Percentiles rank a stretch among this genome's conserved stretches.
Conservation (phyloP, 2,329 filamentous ascomycete species). For the Colletotrichum liriopes region DNA sequence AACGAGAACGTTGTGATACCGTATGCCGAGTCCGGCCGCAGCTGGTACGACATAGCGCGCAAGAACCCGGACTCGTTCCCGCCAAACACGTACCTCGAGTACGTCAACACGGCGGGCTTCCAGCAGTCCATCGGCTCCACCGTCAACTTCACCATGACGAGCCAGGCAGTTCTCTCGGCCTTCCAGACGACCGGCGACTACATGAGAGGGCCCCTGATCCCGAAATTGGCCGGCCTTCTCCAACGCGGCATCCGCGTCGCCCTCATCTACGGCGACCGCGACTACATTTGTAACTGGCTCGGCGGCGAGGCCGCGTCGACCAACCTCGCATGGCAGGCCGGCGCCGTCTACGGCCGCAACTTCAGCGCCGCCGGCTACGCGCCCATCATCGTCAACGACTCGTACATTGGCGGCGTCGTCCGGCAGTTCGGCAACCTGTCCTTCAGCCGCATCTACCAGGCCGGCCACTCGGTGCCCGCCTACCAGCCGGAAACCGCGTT, state of each 20-base stretch:
- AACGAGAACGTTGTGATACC: constrained; percentile 69
- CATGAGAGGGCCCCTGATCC: constrained; percentile 73
- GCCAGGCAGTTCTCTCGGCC: constrained; percentile 60
- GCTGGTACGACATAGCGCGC: constrained; percentile 75
- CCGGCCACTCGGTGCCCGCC: constrained; percentile 74
- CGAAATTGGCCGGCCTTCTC: constrained; percentile 73
- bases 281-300: constrained; percentile 78
- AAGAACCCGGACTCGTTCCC: constrained; percentile 73
- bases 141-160: constrained; percentile 70
- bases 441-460: constrained; percentile 77
- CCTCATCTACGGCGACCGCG: constrained; percentile 78
- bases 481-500: constrained; percentile 75
- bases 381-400: constrained; percentile 77
- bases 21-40: constrained; percentile 70
- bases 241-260: constrained; percentile 77
- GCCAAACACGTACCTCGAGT: constrained; percentile 72
- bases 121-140: constrained; percentile 71
- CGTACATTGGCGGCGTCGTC: constrained; percentile 80
- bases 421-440: constrained; percentile 83
- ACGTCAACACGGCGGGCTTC: constrained; percentile 73
- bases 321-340: constrained; percentile 67
- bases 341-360: constrained; percentile 61
- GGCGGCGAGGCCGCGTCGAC: constrained; percentile 84
- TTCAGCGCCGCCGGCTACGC: constrained; percentile 81
- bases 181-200: constrained; percentile 72